Conservation (phyloP, 352 stramenopile species). For the Globisporangium solare region DNA sequence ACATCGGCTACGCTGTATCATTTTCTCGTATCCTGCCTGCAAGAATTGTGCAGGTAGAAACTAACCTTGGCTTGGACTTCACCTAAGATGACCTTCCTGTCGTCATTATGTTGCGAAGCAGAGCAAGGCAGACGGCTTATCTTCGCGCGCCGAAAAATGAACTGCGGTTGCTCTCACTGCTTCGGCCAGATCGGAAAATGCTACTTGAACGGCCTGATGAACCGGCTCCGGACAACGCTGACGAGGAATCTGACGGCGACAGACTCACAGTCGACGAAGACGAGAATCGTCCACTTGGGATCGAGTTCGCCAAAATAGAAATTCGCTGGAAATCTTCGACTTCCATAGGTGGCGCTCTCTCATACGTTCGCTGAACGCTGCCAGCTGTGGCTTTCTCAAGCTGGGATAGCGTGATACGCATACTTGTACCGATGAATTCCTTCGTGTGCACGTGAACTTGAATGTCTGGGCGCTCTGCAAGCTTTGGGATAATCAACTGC, state of each 20-base stretch:
- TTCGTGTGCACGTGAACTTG: slow-evolving; percentile 88
- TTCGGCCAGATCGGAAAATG: slow-evolving; percentile 46
- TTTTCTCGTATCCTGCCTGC: no score
- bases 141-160: slow-evolving; percentile 10
- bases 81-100: no score
- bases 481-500: slow-evolving; percentile 85
- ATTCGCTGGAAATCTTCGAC: slow-evolving; percentile 70
- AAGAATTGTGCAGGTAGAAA: no score
- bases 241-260: slow-evolving; percentile 33
- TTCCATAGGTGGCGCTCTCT: slow-evolving; percentile 38
- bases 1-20: no score
- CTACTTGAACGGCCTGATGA: slow-evolving; percentile 37
- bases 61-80: no score
- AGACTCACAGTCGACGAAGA: slow-evolving; percentile 46
- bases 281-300: slow-evolving; percentile 35
- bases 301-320: slow-evolving; percentile 49
- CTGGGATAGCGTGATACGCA: slow-evolving; percentile 82
- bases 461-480: slow-evolving; percentile 77
- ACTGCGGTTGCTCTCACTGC: slow-evolving; percentile 18
- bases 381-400: slow-evolving; percentile 27
- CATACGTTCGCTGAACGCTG: slow-evolving; percentile 14
- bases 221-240: slow-evolving; percentile 29
- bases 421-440: slow-evolving; percentile 88
- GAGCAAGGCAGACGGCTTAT: no score
- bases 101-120: no score